Percentiles rank a stretch among this genome's conserved stretches.
phyloP scores from a whole-genome alignment of 2,329 filamentous ascomycete species.

The Zymoseptoria ardabiliae region DNA sequence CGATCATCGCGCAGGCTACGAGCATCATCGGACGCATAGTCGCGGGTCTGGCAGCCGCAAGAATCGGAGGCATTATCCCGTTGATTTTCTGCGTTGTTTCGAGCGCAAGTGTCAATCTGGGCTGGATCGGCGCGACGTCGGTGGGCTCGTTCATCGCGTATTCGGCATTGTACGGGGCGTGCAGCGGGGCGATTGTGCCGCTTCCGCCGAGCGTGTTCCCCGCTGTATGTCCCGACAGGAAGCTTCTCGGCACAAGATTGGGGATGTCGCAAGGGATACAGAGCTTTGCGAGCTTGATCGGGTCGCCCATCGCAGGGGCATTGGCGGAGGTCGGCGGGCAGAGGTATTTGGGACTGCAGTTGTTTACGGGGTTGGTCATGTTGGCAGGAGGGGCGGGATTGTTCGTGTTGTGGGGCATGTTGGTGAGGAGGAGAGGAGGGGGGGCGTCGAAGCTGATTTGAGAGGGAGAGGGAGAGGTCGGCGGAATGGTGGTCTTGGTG shows the following conservation, averaged over 20 bases:
- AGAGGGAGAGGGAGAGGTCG: not conserved
- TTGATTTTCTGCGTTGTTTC: slow-evolving; percentile 44
- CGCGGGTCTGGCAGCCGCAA: slow-evolving; percentile 43
- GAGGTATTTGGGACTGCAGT: slow-evolving; percentile 25
- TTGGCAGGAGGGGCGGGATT: slow-evolving; percentile 21
- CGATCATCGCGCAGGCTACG: slow-evolving; percentile 52
- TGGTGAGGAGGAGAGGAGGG: slow-evolving; percentile 19
- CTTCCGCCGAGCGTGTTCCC: slow-evolving; percentile 39
- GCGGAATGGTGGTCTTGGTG: not conserved
- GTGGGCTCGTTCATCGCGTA: slow-evolving; percentile 35
- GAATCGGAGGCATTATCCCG: slow-evolving; percentile 47
- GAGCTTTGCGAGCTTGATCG: slow-evolving; percentile 37
- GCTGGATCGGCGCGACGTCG: slow-evolving; percentile 48
- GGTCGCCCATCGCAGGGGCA: slow-evolving; percentile 41
- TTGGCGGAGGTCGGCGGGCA: slow-evolving; percentile 20
- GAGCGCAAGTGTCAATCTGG: slow-evolving; percentile 44
- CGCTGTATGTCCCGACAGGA: slow-evolving; percentile 40
- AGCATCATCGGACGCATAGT: slow-evolving; percentile 48
- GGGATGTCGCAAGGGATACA: slow-evolving; percentile 43
- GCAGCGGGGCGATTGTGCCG: slow-evolving; percentile 39
- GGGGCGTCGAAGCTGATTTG: slow-evolving; percentile 16
- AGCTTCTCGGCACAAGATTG: slow-evolving; percentile 39
- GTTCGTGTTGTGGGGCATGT: slow-evolving; percentile 20
- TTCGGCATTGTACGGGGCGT: slow-evolving; percentile 39
- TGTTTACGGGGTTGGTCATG: slow-evolving; percentile 26